Conservation (phyloP, 306 rosid genomes). For the Fagus sylvatica region DNA sequence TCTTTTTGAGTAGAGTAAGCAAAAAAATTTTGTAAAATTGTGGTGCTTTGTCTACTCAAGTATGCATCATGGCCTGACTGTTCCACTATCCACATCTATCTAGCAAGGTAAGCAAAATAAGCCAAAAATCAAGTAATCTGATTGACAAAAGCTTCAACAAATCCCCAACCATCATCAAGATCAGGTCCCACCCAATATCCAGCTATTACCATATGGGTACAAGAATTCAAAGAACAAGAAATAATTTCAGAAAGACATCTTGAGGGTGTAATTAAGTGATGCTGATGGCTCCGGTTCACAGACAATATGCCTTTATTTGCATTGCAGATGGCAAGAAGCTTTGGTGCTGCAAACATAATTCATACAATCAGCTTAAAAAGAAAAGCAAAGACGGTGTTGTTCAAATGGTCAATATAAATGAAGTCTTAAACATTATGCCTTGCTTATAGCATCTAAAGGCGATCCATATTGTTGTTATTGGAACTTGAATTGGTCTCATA, state of each 20-base stretch:
- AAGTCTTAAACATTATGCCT: constrained; percentile 13
- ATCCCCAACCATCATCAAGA: constrained; percentile 90
- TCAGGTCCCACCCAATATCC: constrained; percentile 99
- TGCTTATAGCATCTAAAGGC: constrained; percentile 2
- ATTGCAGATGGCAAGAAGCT: constrained; percentile 32
- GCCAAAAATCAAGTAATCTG: constrained; percentile 42
- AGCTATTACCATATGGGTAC: constrained; percentile 45
- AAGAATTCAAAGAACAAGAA: constrained; percentile 35
- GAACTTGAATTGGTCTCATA: constrained; percentile 10
- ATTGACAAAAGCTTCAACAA: constrained; percentile 69
- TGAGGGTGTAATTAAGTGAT: constrained; percentile 27
- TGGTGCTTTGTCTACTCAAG: background rate
- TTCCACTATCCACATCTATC: background rate
- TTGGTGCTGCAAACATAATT: constrained; percentile 61
- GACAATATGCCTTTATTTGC: constrained; percentile 28
- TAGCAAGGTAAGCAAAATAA: constrained; percentile 21
- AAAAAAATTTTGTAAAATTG: background rate
- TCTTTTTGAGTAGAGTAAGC: background rate
- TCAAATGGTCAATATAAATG: constrained; percentile 18
- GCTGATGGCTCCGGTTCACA: constrained; percentile 28
- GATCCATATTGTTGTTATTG: background rate
- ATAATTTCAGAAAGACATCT: constrained; percentile 32
- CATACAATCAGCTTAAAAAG: constrained; percentile 27
- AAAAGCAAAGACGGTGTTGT: constrained; percentile 3
- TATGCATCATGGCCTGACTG: background rate